A percentile compares a stretch with the other conserved stretches of the same genome.
Evolutionary conservation across 140 eudicot genomes (phyloP).

Genomic region (Cichorium intybus): DNA sequence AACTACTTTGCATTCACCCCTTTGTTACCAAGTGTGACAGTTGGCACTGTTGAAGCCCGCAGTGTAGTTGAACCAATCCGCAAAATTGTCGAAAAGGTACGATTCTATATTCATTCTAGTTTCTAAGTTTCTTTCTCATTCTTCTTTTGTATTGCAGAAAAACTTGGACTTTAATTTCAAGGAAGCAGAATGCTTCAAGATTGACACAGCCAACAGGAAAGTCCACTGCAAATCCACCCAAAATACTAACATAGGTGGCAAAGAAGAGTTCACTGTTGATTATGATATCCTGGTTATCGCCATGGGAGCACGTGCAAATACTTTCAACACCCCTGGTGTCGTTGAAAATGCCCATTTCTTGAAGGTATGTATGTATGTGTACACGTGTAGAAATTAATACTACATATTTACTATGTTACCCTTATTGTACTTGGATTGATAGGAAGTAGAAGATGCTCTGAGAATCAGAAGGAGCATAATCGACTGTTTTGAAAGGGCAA

Average conservation of each 20-base stretch:
- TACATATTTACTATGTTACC: background rate
- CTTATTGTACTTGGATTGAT: background rate
- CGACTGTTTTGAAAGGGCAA: conserved; percentile 85
- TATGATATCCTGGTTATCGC: conserved; percentile 82
- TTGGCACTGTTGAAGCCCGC: conserved; percentile 94
- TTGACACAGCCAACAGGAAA: conserved; percentile 66
- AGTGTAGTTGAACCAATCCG: conserved; percentile 95
- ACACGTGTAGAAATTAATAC: background rate
- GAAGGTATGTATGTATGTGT: conserved; percentile 46
- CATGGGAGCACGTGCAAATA: conserved; percentile 87
- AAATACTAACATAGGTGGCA: conserved; percentile 31
- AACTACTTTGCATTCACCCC: conserved; percentile 92
- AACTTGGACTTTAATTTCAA: conserved; percentile 39
- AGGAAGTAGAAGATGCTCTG: conserved; percentile 92
- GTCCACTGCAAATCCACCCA: conserved; percentile 60
- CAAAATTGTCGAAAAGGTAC: conserved; percentile 62
- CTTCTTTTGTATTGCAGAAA: conserved; percentile 48
- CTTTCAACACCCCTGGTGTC: conserved; percentile 95
- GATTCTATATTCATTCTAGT: background rate
- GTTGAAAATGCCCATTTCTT: conserved; percentile 78
- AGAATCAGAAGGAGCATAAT: conserved; percentile 70
- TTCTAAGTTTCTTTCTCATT: too few relatives aligned
- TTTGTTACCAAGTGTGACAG: conserved; percentile 87
- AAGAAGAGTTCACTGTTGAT: conserved; percentile 69
- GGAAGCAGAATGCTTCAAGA: conserved; percentile 95